Percentiles rank a stretch among this genome's conserved stretches.
phyloP scores from a whole-genome alignment of 108 stramenopile species.

The Epipyxis sp. region DNA sequence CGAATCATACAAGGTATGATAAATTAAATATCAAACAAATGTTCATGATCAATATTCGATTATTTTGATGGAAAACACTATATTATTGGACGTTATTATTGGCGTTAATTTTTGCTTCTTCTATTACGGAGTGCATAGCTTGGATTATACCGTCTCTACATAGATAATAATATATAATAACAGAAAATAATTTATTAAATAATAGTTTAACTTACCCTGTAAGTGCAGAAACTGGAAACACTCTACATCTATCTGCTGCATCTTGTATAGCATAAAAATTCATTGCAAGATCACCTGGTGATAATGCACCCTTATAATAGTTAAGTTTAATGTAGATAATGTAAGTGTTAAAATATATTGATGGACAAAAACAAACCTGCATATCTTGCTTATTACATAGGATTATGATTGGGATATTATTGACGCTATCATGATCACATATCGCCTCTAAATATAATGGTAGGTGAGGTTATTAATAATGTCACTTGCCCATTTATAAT shows the following conservation, averaged over 20 bases:
- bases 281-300: slow-evolving; percentile 47
- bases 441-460: slow-evolving; percentile 27
- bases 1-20: too few relatives aligned
- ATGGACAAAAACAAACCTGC: too few relatives aligned
- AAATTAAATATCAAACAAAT: too few relatives aligned
- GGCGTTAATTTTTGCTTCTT: too few relatives aligned
- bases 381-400: slow-evolving; percentile 60
- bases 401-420: slow-evolving; percentile 51
- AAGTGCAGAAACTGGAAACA: slow-evolving; percentile 18
- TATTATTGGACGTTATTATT: too few relatives aligned
- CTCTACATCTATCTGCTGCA: background rate
- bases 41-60: too few relatives aligned
- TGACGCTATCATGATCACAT: slow-evolving; percentile 52
- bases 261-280: slow-evolving; percentile 41
- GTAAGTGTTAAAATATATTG: too few relatives aligned
- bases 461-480: slow-evolving; percentile 2
- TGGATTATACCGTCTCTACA: too few relatives aligned
- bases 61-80: too few relatives aligned
- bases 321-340: background rate
- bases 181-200: too few relatives aligned
- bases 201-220: slow-evolving; percentile 28
- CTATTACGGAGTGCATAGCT: too few relatives aligned
- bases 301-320: slow-evolving; percentile 32
- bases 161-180: too few relatives aligned
- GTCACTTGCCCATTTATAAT: background rate